Conservation (phyloP, 1,284 basidiomycete genomes). For the Paramarasmius palmivorus region DNA sequence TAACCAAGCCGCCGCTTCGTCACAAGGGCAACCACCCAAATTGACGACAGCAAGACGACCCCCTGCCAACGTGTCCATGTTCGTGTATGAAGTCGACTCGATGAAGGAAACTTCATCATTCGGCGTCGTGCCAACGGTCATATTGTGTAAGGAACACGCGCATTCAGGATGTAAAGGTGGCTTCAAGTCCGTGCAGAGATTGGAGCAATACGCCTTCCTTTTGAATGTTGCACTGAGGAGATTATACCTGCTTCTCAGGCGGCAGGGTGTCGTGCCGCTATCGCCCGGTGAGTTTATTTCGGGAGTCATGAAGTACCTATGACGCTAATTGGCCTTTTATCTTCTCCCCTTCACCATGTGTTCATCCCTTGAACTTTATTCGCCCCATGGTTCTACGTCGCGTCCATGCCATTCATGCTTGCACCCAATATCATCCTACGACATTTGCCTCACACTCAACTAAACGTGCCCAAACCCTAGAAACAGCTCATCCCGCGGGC, state of each 20-base stretch:
- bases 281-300: conserved; percentile 59
- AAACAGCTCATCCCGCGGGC: conserved; percentile 35
- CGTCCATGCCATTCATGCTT: too few relatives aligned
- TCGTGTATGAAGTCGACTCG: conserved; percentile 71
- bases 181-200: conserved; percentile 88
- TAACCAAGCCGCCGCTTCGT: conserved; percentile 26
- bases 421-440: too few relatives aligned
- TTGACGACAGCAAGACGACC: conserved; percentile 65
- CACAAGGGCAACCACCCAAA: conserved; percentile 50
- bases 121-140: conserved; percentile 65
- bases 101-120: conserved; percentile 67
- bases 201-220: conserved; percentile 98
- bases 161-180: conserved; percentile 67
- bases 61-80: conserved; percentile 76
- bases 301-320: not conserved
- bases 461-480: conserved; percentile 1
- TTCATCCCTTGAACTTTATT: too few relatives aligned
- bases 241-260: conserved; percentile 88
- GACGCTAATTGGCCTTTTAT: not conserved
- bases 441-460: too few relatives aligned
- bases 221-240: conserved; percentile 94
- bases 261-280: conserved; percentile 86
- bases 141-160: conserved; percentile 82
- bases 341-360: not conserved
- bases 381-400: too few relatives aligned